These are phyloP conservation scores for Musa troglodytarum DNA, from an alignment of 176 grass and related monocot genomes.

Conservation along the genomic window DNA sequence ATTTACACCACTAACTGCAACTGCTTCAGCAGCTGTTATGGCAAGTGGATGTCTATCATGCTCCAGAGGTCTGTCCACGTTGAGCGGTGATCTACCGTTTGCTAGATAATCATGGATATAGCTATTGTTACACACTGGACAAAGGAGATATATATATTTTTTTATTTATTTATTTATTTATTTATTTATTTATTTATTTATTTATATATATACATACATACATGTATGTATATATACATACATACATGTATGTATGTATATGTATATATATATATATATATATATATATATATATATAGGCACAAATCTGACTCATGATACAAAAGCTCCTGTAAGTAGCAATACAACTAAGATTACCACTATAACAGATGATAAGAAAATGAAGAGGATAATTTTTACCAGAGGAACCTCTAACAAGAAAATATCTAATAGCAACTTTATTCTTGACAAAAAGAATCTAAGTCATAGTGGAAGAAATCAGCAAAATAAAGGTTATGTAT, in stretches of 20 bases:
- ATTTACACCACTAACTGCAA: constrained; percentile 72
- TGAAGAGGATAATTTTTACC: background rate
- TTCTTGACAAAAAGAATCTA: background rate
- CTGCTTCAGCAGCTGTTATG: constrained; percentile 66
- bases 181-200: too few species aligned
- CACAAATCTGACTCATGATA: too few species aligned
- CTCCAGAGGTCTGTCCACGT: constrained; percentile 61
- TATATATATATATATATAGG: too few species aligned
- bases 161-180: too few species aligned
- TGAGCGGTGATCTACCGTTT: constrained; percentile 59
- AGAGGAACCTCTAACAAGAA: background rate
- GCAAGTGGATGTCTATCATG: constrained; percentile 54
- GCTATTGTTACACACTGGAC: background rate
- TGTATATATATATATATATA: too few species aligned
- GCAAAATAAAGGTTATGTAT: too few species aligned
- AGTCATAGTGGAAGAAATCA: background rate
- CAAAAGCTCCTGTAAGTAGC: background rate
- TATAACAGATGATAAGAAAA: background rate
- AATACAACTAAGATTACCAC: too few species aligned
- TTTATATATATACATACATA: too few species aligned
- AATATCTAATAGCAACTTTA: background rate
- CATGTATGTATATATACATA: too few species aligned
- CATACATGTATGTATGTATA: too few species aligned
- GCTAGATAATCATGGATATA: constrained; percentile 22
- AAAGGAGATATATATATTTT: background rate